Base-by-base conservation (phyloP, 2,329 filamentous ascomycete species). In the Colletotrichum liaoningense region DNA sequence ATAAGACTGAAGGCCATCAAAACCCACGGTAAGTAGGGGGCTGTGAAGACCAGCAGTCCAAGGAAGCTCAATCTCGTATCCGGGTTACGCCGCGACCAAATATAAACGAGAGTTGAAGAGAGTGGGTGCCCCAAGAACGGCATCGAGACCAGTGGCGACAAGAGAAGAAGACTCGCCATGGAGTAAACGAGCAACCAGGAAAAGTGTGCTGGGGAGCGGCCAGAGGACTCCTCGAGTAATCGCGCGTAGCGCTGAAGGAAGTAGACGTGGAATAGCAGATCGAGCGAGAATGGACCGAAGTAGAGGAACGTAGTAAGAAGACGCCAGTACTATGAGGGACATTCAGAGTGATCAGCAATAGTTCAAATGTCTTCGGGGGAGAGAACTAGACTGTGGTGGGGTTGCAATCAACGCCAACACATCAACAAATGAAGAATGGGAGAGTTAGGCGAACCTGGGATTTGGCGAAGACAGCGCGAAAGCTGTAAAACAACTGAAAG, bases 401-500 rank as follows among this genome's bases (percentile, higher is more conserved):
- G 38, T 8, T 46, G 22, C 65, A 9, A 46, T 63, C 12, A 6
- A 70, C 12, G 16, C 33, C 6, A 52, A 56, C 58, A 54, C 5
- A 52, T 56, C 58, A 54, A 6, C 14, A 49, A 28, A 54, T 24
- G 7, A 33, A 56, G 49, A 46, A 30, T 30, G 24, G 52, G 6
- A 16, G 42, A 80, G 3, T 42, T 42, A 42, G 38, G 38, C 90
- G 75, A 84, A 97, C 95, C 91, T 98, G 95, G 76, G 93, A 93
- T 84, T 97, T 98, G 75, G 93, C 86, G 81, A 97, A 98, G 71
- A 98, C 97, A 8, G 95, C 92, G 63, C 94, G 91, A 79, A 96
- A 97, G 86, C 95, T 98, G 87, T 98, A 98, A 86, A 98, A 99
- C 33, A 99, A 90, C 85, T 98, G 95, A 80, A 97, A 98, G 9